These are phyloP conservation scores for Ceratobasidium theobromae DNA, from an alignment of 1,284 basidiomycete genomes.

Conservation along the genomic window DNA sequence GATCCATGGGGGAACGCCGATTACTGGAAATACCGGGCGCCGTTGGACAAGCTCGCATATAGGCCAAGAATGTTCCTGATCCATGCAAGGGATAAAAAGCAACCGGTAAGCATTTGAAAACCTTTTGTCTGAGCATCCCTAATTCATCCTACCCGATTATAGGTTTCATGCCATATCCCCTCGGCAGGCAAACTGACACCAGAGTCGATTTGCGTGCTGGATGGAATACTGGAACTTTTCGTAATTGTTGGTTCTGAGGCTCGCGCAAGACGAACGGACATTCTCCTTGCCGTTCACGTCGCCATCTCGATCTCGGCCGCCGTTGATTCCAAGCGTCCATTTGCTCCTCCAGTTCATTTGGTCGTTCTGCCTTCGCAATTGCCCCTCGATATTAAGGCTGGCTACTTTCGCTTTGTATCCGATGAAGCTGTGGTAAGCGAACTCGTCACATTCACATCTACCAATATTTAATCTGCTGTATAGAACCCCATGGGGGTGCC, in stretches of 20 bases:
- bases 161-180: slow-evolving; percentile 17
- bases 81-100: slow-evolving; percentile 44
- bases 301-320: slow-evolving; percentile 47
- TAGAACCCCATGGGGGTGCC: slow-evolving; percentile 63
- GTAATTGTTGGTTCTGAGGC: slow-evolving; percentile 69
- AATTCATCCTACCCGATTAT: neutral
- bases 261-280: slow-evolving; percentile 58
- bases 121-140: slow-evolving; percentile 9
- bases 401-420: slow-evolving; percentile 63
- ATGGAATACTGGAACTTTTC: slow-evolving; percentile 75
- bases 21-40: slow-evolving; percentile 70
- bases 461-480: no score
- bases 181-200: slow-evolving; percentile 35
- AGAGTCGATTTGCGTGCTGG: slow-evolving; percentile 59
- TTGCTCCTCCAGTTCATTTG: slow-evolving; percentile 67
- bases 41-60: slow-evolving; percentile 49
- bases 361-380: slow-evolving; percentile 69
- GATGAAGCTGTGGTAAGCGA: slow-evolving; percentile 58
- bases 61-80: slow-evolving; percentile 44
- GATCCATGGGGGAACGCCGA: slow-evolving; percentile 70
- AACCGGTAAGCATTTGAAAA: slow-evolving; percentile 44
- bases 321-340: slow-evolving; percentile 50
- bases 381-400: slow-evolving; percentile 64
- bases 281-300: slow-evolving; percentile 58
- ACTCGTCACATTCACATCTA: no score